phyloP scores from a whole-genome alignment of 176 grass and related monocot species.

The Hyparrhenia diplandra region DNA sequence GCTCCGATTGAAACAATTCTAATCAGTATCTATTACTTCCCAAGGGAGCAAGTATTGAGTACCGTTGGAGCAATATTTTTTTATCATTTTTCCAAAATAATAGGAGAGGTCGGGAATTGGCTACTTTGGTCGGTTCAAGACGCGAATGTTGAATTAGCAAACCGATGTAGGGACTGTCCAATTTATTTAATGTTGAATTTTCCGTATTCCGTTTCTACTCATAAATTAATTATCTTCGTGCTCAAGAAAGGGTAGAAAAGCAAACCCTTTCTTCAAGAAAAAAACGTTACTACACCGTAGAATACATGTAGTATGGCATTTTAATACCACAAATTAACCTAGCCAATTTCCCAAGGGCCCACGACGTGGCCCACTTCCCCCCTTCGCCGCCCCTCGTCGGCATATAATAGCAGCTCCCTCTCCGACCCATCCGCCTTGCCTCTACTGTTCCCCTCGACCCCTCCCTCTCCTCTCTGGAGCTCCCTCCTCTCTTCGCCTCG shows the following conservation, averaged over 20 bases:
- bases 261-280: conserved; percentile 1
- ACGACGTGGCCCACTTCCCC: not conserved
- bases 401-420: not conserved
- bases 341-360: not conserved
- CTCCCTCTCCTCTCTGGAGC: not conserved
- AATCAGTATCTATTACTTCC: too few relatives aligned
- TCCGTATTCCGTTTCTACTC: too few relatives aligned
- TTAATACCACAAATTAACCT: not conserved
- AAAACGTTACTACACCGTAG: not conserved
- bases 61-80: too few relatives aligned
- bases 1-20: too few relatives aligned
- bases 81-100: too few relatives aligned
- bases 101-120: too few relatives aligned
- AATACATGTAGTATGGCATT: not conserved
- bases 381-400: conserved; percentile 1
- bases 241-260: not conserved
- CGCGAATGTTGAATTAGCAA: too few relatives aligned
- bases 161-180: too few relatives aligned
- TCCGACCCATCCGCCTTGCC: conserved; percentile 11
- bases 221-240: not conserved
- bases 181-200: not conserved
- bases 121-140: too few relatives aligned
- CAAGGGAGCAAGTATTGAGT: too few relatives aligned
- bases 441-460: not conserved
- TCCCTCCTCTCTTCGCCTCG: too few relatives aligned